phyloP scores from a whole-genome alignment of 805 yeast species.

The Yarrowia sp. region DNA sequence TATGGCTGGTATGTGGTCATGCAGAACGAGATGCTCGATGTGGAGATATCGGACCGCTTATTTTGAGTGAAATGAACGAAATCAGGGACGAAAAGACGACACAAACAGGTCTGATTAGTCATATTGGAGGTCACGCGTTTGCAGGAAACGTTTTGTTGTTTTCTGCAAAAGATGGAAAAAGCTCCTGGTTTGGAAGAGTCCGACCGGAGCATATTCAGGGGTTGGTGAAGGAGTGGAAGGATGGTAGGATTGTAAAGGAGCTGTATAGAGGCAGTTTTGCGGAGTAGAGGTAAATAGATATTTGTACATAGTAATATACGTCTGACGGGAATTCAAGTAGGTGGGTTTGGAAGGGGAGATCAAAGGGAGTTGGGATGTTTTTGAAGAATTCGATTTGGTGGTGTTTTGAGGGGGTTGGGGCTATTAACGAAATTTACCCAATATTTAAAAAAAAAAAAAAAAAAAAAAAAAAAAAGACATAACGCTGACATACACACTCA shows the following conservation, averaged over 20 bases:
- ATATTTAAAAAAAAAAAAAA: no score
- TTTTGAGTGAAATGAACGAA: constrained; percentile 33
- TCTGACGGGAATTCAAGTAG: no score
- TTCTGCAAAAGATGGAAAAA: constrained; percentile 37
- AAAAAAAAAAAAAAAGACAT: no score
- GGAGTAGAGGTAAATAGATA: no score
- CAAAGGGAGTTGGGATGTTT: no score
- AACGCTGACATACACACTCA: no score
- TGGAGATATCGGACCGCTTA: constrained; percentile 62
- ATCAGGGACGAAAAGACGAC: constrained; percentile 27
- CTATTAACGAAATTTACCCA: no score
- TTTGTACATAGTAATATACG: neutral
- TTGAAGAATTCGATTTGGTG: no score
- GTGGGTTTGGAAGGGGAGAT: no score
- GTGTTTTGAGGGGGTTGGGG: no score
- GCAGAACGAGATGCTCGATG: constrained; percentile 61
- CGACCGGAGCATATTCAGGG: constrained; percentile 65
- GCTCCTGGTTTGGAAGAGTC: constrained; percentile 77
- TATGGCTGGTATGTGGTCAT: constrained; percentile 62
- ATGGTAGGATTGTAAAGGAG: constrained; percentile 52
- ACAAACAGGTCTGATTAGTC: constrained; percentile 42
- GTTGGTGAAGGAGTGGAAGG: constrained; percentile 51
- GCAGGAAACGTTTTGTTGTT: constrained; percentile 72
- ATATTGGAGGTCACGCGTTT: constrained; percentile 82
- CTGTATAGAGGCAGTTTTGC: constrained; percentile 39